A percentile compares a stretch with the other conserved stretches of the same genome.
These are phyloP conservation scores for Phytomonas francai DNA, from an alignment of 208 protist species.

Conservation along the genomic window DNA sequence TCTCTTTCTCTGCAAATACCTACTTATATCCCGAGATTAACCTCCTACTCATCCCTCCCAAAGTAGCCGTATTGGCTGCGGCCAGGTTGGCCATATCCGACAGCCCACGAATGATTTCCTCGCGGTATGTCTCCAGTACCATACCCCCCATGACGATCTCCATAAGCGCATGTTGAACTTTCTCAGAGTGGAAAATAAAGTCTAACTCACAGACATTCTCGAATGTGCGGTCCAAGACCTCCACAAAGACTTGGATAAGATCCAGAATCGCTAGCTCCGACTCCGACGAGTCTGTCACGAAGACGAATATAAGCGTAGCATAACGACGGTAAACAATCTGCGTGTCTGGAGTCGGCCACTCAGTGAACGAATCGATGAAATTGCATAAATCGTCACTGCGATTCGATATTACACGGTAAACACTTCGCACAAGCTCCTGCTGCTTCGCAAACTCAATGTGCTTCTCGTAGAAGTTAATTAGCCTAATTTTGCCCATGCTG, in stretches of 20 bases:
- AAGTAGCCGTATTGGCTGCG: not conserved
- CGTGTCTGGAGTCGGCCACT: conserved; percentile 92
- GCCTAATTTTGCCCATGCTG: conserved; percentile 94
- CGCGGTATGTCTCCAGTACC: conserved; percentile 95
- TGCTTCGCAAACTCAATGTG: conserved; percentile 51
- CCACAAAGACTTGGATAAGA: conserved; percentile 97
- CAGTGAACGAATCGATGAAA: conserved; percentile 91
- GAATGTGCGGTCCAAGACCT: conserved; percentile 95
- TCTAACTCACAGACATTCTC: conserved; percentile 98
- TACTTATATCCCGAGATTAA: conserved; percentile 1
- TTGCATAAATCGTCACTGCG: conserved; percentile 93
- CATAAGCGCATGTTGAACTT: conserved; percentile 95
- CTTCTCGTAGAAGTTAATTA: conserved; percentile 95
- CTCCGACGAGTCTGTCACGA: conserved; percentile 95
- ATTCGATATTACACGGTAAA: conserved; percentile 88
- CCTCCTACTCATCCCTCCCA: not conserved
- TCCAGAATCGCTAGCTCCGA: conserved; percentile 97
- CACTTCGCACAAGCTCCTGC: conserved; percentile 88
- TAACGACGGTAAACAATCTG: conserved; percentile 97
- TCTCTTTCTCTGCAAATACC: conserved; percentile 8
- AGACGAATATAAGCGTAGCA: conserved; percentile 98
- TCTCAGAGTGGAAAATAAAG: conserved; percentile 98
- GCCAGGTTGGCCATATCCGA: conserved; percentile 45
- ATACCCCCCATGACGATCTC: conserved; percentile 98
- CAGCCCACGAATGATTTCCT: conserved; percentile 76